Evolutionary conservation across 495 filamentous ascomycete genomes (phyloP).

Genomic region (Penicillium silybi): DNA sequence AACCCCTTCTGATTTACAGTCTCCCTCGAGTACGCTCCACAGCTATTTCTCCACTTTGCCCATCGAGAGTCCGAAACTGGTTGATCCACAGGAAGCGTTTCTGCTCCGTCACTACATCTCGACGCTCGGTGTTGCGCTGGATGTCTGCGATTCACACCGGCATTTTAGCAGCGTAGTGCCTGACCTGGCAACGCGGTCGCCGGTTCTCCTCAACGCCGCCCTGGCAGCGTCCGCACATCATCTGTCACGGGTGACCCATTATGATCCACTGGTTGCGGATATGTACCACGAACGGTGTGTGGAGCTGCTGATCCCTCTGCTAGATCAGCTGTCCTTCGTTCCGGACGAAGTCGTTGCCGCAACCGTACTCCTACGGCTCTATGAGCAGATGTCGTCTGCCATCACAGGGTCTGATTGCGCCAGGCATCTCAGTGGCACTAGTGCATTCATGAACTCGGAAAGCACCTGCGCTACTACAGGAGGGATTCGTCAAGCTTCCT

Average conservation of each 20-base stretch:
- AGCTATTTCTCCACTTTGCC: too few relatives aligned
- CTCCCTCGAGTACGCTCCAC: too few relatives aligned
- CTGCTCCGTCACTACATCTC: neutral
- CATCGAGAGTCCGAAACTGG: too few relatives aligned
- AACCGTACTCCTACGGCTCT: neutral
- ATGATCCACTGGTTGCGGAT: neutral
- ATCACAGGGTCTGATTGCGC: neutral
- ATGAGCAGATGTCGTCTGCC: neutral
- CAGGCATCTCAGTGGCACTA: neutral
- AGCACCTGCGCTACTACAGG: neutral
- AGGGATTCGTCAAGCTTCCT: neutral
- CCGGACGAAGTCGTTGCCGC: neutral
- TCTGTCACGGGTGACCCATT: neutral
- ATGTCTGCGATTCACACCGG: neutral
- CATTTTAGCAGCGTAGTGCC: neutral
- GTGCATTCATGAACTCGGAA: neutral
- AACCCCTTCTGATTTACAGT: too few relatives aligned
- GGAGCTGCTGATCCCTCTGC: neutral
- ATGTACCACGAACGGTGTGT: neutral
- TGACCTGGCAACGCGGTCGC: neutral
- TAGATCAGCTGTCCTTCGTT: neutral
- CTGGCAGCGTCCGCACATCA: neutral
- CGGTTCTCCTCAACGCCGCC: neutral
- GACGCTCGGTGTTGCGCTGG: neutral
- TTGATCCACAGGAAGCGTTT: neutral